Conservation (phyloP, 2,329 filamentous ascomycete genomes). For the Diaporthe citri region DNA sequence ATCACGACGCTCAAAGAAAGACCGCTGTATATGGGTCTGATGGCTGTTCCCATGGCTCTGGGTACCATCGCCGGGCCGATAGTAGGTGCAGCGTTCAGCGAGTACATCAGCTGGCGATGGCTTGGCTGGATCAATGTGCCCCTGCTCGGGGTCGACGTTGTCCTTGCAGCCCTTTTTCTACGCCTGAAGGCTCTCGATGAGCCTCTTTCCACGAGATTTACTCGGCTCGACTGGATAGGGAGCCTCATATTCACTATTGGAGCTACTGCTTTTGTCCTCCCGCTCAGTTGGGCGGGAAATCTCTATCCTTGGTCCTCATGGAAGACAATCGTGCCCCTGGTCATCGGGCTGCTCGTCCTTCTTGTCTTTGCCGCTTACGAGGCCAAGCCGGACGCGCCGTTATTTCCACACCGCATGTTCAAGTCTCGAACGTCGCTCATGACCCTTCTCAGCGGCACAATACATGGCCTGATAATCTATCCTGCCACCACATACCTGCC, state of each 20-base stretch:
- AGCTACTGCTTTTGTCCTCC: slow-evolving; percentile 45
- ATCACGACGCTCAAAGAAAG: slow-evolving; percentile 51
- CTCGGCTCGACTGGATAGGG: slow-evolving; percentile 49
- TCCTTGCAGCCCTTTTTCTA: slow-evolving; percentile 42
- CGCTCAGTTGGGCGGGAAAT: slow-evolving; percentile 51
- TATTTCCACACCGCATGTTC: slow-evolving; percentile 51
- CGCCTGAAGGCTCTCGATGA: slow-evolving; percentile 41
- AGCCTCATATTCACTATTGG: slow-evolving; percentile 43
- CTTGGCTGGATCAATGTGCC: slow-evolving; percentile 50
- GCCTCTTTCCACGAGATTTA: slow-evolving; percentile 39
- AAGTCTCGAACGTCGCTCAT: slow-evolving; percentile 42
- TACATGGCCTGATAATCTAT: slow-evolving; percentile 50
- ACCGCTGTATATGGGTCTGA: slow-evolving; percentile 44
- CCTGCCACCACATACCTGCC: slow-evolving; percentile 50
- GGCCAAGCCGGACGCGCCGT: slow-evolving; percentile 44
- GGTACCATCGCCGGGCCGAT: slow-evolving; percentile 48
- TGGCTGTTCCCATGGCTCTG: slow-evolving; percentile 46
- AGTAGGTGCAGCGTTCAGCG: slow-evolving; percentile 47
- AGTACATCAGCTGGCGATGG: slow-evolving; percentile 47
- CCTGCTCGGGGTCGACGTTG: slow-evolving; percentile 42
- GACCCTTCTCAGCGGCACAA: slow-evolving; percentile 45
- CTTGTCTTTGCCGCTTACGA: slow-evolving; percentile 49
- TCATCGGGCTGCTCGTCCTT: slow-evolving; percentile 47
- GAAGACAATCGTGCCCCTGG: slow-evolving; percentile 49
- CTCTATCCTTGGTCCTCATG: slow-evolving; percentile 51